Conservation (phyloP, 2,329 filamentous ascomycete genomes). For the Penicillium glabrum region DNA sequence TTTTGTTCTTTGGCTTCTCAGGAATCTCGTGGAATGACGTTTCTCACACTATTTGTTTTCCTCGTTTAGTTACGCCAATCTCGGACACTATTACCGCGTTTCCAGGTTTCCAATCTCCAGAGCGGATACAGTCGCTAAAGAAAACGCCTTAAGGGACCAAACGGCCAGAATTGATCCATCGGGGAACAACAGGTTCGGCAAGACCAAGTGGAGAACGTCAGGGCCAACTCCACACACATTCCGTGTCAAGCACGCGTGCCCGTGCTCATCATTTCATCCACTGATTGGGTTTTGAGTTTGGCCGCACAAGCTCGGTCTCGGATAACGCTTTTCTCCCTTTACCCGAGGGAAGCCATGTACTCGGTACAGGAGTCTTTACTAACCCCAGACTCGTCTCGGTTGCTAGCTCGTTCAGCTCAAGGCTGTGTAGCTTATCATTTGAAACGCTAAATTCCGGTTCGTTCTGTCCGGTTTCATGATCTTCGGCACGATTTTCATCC, state of each 20-base stretch:
- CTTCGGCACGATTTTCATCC: slow-evolving; percentile 1
- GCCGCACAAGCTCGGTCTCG: background rate
- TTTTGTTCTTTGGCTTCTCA: background rate
- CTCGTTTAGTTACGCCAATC: background rate
- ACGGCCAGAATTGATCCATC: slow-evolving; percentile 1
- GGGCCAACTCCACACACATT: slow-evolving; percentile 4
- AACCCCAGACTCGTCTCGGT: background rate
- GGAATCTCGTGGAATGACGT: background rate
- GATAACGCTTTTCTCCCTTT: background rate
- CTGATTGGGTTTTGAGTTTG: background rate
- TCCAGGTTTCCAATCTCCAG: background rate
- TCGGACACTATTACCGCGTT: background rate
- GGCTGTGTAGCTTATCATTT: background rate
- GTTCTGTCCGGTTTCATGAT: slow-evolving; percentile 12
- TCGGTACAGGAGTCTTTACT: background rate
- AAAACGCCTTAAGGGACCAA: background rate
- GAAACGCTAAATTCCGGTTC: slow-evolving; percentile 8
- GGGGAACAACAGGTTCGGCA: slow-evolving; percentile 4
- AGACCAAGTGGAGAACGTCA: slow-evolving; percentile 13
- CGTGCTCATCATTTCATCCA: background rate
- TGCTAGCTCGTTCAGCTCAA: background rate
- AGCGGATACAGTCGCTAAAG: background rate
- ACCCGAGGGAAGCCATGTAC: no score
- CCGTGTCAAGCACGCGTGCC: background rate
- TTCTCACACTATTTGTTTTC: background rate